Base-by-base conservation (phyloP, 2,329 filamentous ascomycete species). In the Penicillium sp. region DNA sequence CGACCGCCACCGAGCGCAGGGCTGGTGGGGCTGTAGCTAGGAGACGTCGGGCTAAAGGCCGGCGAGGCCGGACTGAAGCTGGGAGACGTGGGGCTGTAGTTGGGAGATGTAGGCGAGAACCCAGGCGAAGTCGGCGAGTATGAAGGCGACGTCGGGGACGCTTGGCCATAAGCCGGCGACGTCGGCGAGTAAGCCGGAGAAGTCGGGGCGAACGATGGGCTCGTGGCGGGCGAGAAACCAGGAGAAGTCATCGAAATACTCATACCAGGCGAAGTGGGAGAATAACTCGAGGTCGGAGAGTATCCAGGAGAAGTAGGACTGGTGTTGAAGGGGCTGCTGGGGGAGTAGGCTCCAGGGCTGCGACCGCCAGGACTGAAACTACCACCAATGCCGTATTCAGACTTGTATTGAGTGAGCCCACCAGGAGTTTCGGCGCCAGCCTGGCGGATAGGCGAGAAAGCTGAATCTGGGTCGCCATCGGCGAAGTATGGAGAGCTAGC, bases 291-390 rank as follows among this genome's bases (percentile, higher is more conserved):
- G 68, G 73, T 81, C 65, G 80, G 90, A 80, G 64, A 90, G 82
- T 70, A 90, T 81, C 56, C 86, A 81, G 64, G 89, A 78, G 89
- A 90, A 4, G 86, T 85, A 61, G 89, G 89, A 52, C 83, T 88
- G 58, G 82, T 84, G 70, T 87, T 87, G 81, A 92, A 93, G 2
- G 90, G 91, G 71, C 89, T 93, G 53, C 86, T 90, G 47, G 87
- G 85, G 33, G 87, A 82, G 64, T 83, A 85, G 74, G 79, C 76
- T 46, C 71, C 81, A 39, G 90, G 90, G 72, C 89, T 91, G 64
- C 85, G 81, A 59, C 83, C 82, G 24, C 45, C 81, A 70, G 90
- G 88, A 71, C 89, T 92, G 76, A 86, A 82, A 11, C 9, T 10
- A 11, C 81, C 81, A 64, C 79, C 75, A 83, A 66, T 65, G 68